Base-by-base conservation (phyloP, 1,139 yeast genomes). In the Pichia cactophila region DNA sequence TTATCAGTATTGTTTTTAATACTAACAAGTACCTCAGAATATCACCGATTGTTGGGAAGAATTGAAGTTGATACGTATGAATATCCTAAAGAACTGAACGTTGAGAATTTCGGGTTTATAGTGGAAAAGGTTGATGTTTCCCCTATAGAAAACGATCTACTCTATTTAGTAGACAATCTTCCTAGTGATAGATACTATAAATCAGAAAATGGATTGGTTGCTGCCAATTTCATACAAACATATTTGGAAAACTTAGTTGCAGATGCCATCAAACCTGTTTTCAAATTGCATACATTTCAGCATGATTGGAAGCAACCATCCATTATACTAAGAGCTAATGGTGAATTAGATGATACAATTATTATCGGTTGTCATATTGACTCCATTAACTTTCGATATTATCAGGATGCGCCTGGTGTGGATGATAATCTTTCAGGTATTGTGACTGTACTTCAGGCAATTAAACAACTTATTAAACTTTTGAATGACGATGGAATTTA, bases 371-470 rank as follows among this genome's bases (percentile, higher is more conserved):
- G 96, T 28, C 97, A 92, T 68, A 87, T 85, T 62, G 98, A 90
- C 64, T 85, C 96, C 2, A 76, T 81, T 54, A 89, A 88, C 63
- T 71, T 87, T 53, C 58, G 86, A 46, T 73, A 86, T 52, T 54
- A 81, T 23, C 62, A 84, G 58, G 75, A 79, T 43, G 89, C 97
- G 0, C 97, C 97, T 1, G 98, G 97, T 6, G 97, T 96, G 4
- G 97, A 90, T 65, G 98, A 90, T 61, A 88, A 90, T 64, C 96
- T 96, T 1, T 81, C 92, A 4, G 97, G 97, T 9, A 75, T 89
- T 59, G 76, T 94, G 54, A 66, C 86, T 49, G 36, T 54, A 3
- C 17, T 47, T 54, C 43, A 49, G 33, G 37, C 48, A 5, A 43
- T 50, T 23, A 46, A 47, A 33, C 40, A 44, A 11, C 16, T 48